These are phyloP conservation scores for Zoysia matrella DNA, from an alignment of 202 grass and related monocot genomes.

Conservation along the genomic window DNA sequence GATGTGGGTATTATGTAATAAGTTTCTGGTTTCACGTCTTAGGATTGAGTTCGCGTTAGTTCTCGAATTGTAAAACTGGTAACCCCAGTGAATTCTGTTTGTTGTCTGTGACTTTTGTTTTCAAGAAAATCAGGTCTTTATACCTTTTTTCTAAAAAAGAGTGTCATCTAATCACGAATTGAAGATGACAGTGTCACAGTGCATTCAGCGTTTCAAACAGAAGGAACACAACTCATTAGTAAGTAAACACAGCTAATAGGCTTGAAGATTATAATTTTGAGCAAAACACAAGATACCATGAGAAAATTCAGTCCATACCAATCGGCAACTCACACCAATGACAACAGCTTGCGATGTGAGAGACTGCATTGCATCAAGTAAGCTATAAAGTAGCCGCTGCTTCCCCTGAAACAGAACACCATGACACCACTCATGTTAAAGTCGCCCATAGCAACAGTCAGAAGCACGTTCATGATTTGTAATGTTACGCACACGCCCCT, in stretches of 20 bases:
- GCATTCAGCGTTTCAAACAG: slow-evolving; percentile 19
- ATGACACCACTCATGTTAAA: slow-evolving; percentile 31
- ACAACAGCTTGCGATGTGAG: slow-evolving; percentile 89
- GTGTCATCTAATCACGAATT: background rate
- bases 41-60: no score
- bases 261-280: background rate
- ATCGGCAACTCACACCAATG: slow-evolving; percentile 86
- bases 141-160: no score
- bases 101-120: no score
- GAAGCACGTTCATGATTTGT: slow-evolving; percentile 26
- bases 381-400: slow-evolving; percentile 90
- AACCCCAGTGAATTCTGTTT: no score
- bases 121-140: no score
- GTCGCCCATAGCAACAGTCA: slow-evolving; percentile 8
- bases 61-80: no score
- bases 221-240: slow-evolving; percentile 16
- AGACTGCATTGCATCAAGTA: slow-evolving; percentile 93
- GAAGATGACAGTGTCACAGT: background rate
- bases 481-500: slow-evolving; percentile 2
- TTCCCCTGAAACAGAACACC: slow-evolving; percentile 71
- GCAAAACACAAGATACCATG: slow-evolving; percentile 32
- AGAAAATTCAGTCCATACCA: slow-evolving; percentile 59
- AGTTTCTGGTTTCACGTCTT: no score
- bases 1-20: no score
- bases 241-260: background rate